phyloP scores from a whole-genome alignment of 352 stramenopile species.

The Pythium rishiriense region DNA sequence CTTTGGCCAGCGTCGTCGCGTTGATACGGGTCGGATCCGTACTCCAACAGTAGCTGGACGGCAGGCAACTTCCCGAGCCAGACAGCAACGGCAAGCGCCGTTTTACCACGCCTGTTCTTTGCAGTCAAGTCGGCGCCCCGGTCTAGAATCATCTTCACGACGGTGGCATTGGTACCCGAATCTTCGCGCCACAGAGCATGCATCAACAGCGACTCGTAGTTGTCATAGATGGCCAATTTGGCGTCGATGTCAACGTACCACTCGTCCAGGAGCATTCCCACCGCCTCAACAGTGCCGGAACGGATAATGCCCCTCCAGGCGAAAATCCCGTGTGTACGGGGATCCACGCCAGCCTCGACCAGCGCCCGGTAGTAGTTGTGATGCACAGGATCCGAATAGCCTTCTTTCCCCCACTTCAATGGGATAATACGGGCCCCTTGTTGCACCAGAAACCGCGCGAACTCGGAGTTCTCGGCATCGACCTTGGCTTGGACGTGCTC shows the following conservation, averaged over 20 bases:
- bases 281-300: not conserved
- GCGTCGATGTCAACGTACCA: not conserved
- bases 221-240: not conserved
- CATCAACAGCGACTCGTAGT: not conserved
- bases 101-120: not conserved
- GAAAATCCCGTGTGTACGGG: not conserved
- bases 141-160: not conserved
- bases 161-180: not conserved
- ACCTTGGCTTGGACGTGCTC: not conserved
- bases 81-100: not conserved
- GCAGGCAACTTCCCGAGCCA: too few species aligned
- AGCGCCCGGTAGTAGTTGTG: not conserved
- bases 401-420: not conserved
- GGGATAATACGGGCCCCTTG: not conserved
- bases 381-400: not conserved
- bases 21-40: too few species aligned
- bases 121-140: not conserved
- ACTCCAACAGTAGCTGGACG: too few species aligned
- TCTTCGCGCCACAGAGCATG: too few species aligned
- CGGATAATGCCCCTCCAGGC: not conserved
- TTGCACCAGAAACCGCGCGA: not conserved
- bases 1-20: too few species aligned
- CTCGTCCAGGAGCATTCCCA: not conserved
- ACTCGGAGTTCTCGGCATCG: not conserved
- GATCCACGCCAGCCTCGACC: not conserved